A percentile compares a stretch with the other conserved stretches of the same genome.
Conservation (phyloP, 768 basidiomycete species). For the Lactarius vividus region DNA sequence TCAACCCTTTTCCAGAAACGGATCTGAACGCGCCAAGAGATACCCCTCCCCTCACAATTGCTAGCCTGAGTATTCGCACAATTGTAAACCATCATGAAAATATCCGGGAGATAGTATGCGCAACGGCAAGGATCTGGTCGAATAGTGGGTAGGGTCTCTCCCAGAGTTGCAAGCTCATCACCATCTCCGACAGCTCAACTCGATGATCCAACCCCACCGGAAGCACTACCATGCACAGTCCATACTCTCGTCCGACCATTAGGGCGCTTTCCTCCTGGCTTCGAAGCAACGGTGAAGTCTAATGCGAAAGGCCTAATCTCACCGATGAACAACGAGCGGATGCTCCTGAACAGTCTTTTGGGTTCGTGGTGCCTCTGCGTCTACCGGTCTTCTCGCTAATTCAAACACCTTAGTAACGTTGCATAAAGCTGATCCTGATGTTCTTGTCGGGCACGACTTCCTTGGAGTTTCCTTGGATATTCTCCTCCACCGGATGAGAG, state of each 20-base stretch:
- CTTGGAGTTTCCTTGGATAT: conserved; percentile 87
- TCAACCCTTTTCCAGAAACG: conserved; percentile 77
- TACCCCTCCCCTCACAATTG: conserved; percentile 83
- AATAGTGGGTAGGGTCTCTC: conserved; percentile 45
- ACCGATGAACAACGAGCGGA: conserved; percentile 77
- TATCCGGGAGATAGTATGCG: conserved; percentile 89
- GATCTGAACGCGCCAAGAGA: conserved; percentile 72
- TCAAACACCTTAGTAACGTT: conserved; percentile 50
- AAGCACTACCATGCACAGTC: conserved; percentile 75
- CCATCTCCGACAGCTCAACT: conserved; percentile 58
- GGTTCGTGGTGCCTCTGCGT: conserved; percentile 40
- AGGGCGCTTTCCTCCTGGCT: conserved; percentile 79
- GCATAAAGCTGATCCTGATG: conserved; percentile 87
- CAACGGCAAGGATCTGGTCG: conserved; percentile 80
- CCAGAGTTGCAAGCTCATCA: not conserved
- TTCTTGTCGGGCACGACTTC: conserved; percentile 94
- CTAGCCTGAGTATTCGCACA: conserved; percentile 84
- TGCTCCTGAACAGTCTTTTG: conserved; percentile 78
- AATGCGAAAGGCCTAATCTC: conserved; percentile 68
- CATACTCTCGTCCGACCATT: conserved; percentile 91
- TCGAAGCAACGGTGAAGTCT: conserved; percentile 65
- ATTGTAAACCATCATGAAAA: conserved; percentile 94
- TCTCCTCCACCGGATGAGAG: conserved; percentile 85
- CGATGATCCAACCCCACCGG: conserved; percentile 90
- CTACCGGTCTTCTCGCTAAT: conserved; percentile 7